Evolutionary conservation across 345 rosid species (phyloP).

Genomic region (Psidium friedrichsthalianum): DNA sequence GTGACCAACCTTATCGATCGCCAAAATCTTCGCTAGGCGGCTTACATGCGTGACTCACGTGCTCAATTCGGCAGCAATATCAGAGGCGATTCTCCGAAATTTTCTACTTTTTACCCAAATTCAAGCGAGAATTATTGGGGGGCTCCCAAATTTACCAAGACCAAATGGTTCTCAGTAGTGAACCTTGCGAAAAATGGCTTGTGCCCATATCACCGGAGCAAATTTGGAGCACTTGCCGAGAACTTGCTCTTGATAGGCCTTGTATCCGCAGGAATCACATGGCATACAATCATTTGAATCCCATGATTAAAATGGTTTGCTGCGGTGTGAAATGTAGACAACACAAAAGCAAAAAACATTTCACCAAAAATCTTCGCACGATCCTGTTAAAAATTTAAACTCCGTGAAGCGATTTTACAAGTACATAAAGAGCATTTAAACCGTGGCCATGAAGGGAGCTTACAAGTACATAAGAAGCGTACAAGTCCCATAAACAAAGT

Average conservation of each 20-base stretch:
- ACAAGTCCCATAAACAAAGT: background rate
- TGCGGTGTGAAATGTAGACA: background rate
- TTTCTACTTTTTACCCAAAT: background rate
- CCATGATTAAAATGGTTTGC: background rate
- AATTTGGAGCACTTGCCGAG: conserved; percentile 57
- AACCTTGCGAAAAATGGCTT: background rate
- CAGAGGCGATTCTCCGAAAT: background rate
- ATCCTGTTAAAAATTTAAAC: background rate
- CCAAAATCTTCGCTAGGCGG: background rate
- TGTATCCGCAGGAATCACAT: conserved; percentile 57
- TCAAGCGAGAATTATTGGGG: background rate
- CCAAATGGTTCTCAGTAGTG: conserved; percentile 66
- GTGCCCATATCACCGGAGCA: conserved; percentile 33
- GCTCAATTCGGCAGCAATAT: background rate
- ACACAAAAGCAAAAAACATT: background rate
- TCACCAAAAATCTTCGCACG: background rate
- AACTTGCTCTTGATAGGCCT: conserved; percentile 81
- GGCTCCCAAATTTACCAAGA: conserved; percentile 63
- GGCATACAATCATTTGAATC: conserved; percentile 17
- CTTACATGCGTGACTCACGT: background rate
- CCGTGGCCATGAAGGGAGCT: background rate
- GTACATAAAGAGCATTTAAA: background rate
- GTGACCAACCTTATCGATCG: background rate
- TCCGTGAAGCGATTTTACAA: background rate
- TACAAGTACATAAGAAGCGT: background rate